phyloP scores from a whole-genome alignment of 768 basidiomycete species.

The Suillus variegatus region DNA sequence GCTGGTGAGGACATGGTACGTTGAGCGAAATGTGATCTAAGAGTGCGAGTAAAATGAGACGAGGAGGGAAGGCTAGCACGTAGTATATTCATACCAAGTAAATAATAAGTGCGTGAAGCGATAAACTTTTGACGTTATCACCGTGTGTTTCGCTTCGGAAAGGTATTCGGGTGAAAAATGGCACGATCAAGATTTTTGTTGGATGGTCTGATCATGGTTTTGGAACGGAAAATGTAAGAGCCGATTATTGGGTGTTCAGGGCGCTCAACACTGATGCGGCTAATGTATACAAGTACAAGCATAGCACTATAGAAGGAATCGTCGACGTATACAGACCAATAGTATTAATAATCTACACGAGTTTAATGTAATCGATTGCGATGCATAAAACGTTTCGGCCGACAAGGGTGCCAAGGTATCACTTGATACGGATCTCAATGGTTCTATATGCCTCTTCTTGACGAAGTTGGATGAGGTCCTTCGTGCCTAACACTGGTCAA shows the following conservation, averaged over 20 bases:
- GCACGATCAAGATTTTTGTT: slow-evolving; percentile 1
- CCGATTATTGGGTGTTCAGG: not conserved
- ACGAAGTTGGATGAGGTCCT: slow-evolving; percentile 61
- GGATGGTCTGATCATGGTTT: not conserved
- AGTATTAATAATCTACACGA: not conserved
- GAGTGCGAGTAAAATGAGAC: slow-evolving; percentile 4
- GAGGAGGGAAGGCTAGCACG: too few species aligned
- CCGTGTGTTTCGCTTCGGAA: not conserved
- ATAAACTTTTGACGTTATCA: not conserved
- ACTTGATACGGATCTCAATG: slow-evolving; percentile 44
- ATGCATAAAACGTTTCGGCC: not conserved
- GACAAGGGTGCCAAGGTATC: slow-evolving; percentile 9
- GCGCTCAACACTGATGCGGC: too few species aligned
- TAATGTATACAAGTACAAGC: too few species aligned
- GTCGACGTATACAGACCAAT: too few species aligned
- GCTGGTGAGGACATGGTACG: slow-evolving; percentile 60
- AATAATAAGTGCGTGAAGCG: not conserved
- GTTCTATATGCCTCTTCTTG: slow-evolving; percentile 63
- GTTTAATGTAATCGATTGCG: not conserved
- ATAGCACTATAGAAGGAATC: too few species aligned
- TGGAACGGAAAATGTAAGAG: not conserved
- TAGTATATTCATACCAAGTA: not conserved
- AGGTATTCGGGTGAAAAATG: not conserved
- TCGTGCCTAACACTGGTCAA: slow-evolving; percentile 72
- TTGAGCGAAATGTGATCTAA: slow-evolving; percentile 6